Percentiles rank a stretch among this genome's conserved stretches.
phyloP scores from a whole-genome alignment of 73 alveolate species.

The Diophrys appendiculata region DNA sequence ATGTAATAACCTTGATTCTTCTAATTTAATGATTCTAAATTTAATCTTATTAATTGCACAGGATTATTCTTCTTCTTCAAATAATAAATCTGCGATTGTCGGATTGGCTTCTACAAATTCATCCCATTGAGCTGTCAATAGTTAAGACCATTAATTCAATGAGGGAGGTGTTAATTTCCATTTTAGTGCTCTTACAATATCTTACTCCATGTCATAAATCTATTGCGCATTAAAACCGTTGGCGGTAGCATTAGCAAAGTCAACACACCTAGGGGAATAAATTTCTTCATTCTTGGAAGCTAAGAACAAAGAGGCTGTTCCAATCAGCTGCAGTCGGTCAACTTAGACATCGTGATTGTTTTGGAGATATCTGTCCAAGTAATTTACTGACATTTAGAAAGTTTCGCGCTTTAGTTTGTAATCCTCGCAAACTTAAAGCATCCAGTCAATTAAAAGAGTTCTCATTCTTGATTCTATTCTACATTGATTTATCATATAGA shows the following conservation, averaged over 20 bases:
- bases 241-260: constrained; percentile 72
- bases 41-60: not conserved
- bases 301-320: constrained; percentile 59
- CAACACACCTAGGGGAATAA: constrained; percentile 31
- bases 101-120: not conserved
- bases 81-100: not conserved
- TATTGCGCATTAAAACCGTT: constrained; percentile 57
- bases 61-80: not conserved
- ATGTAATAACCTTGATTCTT: not conserved
- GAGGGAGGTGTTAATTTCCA: constrained; percentile 37
- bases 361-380: constrained; percentile 46
- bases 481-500: not conserved
- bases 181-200: not conserved
- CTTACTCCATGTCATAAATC: constrained; percentile 61
- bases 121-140: constrained; percentile 18
- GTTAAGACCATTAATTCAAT: constrained; percentile 2
- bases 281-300: constrained; percentile 75
- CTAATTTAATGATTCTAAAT: too few species aligned
- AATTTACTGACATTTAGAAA: constrained; percentile 59
- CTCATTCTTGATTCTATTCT: not conserved
- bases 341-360: not conserved
- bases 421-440: constrained; percentile 76
- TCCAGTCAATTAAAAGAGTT: constrained; percentile 12
- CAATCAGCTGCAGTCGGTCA: constrained; percentile 57
- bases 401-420: constrained; percentile 73